Evolutionary conservation across 2,329 filamentous ascomycete species (phyloP), one percentile per base, ranked within the genome.

Genomic region (Fusarium aywerte): DNA sequence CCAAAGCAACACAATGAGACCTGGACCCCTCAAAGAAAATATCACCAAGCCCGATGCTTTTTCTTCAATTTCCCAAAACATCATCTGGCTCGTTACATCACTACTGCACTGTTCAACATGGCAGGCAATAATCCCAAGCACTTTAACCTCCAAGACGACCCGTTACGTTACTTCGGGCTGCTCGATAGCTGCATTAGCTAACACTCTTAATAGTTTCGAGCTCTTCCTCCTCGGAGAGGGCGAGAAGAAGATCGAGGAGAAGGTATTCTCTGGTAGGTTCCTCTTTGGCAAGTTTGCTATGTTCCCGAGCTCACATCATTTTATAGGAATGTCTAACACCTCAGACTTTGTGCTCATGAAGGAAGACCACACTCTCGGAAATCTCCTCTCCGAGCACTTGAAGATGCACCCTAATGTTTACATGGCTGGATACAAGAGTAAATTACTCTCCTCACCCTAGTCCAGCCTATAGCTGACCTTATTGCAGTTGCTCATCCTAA

Each of bases 321-420:
- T 43, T 23, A 27, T 13, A 76, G 93, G 93, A 75, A 93, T 97
- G 77, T 92, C 95, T 21, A 97, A 97, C 77, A 93, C 92, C n/a
- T 92, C 93, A 11, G 92, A 97, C 80, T 99, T 99, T 82, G 89
- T 92, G 60, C 89, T 99, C 80, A 92, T 93, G 80, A 98, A 97
- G 80, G 96, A 99, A 79, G 96, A 99, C 74, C 95, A 97, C 81
- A 97, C 95, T 2, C 87, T 99, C 25, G 96, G 90, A 73, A 97
- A 99, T 79, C 85, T 99, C 56, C 86, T 99, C 57, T 87, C 91
- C 45, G 90, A 92, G 74, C 92, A 95, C 74, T 90, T 99, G 58
- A 89, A 96, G 81, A 89, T 92, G 77, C 91, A 92, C 74, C 87
- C 89, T 18, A 90, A 96, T 76, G 91, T 99, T 72, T 83, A 91